Percentiles rank a stretch among this genome's conserved stretches.
Conservation (phyloP, 179 eudicot species). For the Actinidia chinensis region DNA sequence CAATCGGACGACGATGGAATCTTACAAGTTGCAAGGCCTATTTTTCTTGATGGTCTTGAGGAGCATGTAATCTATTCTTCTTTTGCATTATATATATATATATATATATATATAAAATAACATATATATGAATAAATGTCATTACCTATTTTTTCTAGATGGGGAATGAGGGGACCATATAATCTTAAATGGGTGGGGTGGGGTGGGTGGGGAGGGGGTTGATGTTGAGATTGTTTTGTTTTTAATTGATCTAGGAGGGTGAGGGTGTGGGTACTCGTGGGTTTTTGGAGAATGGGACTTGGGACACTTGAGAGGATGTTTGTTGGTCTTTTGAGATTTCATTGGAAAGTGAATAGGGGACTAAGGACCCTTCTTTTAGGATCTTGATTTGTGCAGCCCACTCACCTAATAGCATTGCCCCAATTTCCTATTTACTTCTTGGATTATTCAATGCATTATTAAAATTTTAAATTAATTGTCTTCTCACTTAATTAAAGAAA, state of each 20-base stretch:
- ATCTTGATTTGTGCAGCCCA: slow-evolving; percentile 14
- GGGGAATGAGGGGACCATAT: slow-evolving; percentile 47
- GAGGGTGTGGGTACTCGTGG: slow-evolving; percentile 53
- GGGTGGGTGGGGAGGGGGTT: slow-evolving; percentile 28
- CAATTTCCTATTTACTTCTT: too few species aligned
- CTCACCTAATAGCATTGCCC: too few species aligned
- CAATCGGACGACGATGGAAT: neutral
- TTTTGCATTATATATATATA: neutral
- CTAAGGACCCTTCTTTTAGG: slow-evolving; percentile 17
- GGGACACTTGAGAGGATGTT: slow-evolving; percentile 69
- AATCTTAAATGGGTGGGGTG: slow-evolving; percentile 55
- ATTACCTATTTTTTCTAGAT: slow-evolving; percentile 18
- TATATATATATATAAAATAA: neutral
- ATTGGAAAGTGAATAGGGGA: slow-evolving; percentile 50
- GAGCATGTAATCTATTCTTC: too few species aligned
- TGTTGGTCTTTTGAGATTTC: slow-evolving; percentile 94
- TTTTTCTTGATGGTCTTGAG: neutral
- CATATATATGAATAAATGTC: neutral
- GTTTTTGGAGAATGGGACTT: slow-evolving; percentile 91
- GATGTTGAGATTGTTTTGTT: slow-evolving; percentile 25
- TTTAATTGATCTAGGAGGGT: slow-evolving; percentile 8
- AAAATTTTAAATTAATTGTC: too few species aligned
- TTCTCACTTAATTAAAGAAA: too few species aligned
- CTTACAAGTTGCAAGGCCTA: neutral
- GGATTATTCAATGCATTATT: too few species aligned